Evolutionary conservation across 257 asterid genomes (phyloP), one percentile per base, ranked within the genome.

Genomic region (Datura wrightii): DNA sequence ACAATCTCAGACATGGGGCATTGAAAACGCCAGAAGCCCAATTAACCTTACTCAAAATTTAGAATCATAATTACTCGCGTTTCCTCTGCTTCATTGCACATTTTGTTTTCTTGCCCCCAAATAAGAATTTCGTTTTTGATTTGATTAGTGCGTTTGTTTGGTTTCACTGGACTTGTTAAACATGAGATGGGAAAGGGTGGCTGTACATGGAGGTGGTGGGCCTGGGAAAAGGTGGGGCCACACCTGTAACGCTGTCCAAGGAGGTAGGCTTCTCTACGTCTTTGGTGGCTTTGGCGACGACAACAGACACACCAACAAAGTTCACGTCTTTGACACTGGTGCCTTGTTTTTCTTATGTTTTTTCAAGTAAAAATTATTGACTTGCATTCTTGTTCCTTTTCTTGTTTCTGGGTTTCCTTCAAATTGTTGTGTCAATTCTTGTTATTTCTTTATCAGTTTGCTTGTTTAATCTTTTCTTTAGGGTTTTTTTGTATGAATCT

Each of bases 191-290:
- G 98, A 95, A 90, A 97, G 86, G 90, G 88, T 90, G 90, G 90
- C 69, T 88, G 69, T 82, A 71, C 88, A 84, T 84, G 91, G 87
- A 67, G 92, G 87, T 41, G 93, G 83, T 50, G 98, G 98, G 79
- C 98, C 99, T 9, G 99, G 99, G 56, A 92, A 92, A 90, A 91
- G 97, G 88, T 97, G 99, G 99, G 99, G 99, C 65, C 99, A 97
- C 92, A 94, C 99, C 89, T 97, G 97, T 92, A 97, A 90, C 90
- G 94, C 98, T 92, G 89, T 97, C 85, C 87, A 85, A 82, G 98
- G 94, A 24, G 99, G 99, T 70, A 93, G 88, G 88, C 94, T 95
- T 90, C 93, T 97, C 83, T 97, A 95, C 84, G 92, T 95, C n/a
- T 92, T 97, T 86, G 99, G 99, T 24, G 99, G 99, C 48, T 97